These are phyloP conservation scores for Musa itinerans DNA, from an alignment of 176 grass and related monocot genomes.

Conservation along the genomic window DNA sequence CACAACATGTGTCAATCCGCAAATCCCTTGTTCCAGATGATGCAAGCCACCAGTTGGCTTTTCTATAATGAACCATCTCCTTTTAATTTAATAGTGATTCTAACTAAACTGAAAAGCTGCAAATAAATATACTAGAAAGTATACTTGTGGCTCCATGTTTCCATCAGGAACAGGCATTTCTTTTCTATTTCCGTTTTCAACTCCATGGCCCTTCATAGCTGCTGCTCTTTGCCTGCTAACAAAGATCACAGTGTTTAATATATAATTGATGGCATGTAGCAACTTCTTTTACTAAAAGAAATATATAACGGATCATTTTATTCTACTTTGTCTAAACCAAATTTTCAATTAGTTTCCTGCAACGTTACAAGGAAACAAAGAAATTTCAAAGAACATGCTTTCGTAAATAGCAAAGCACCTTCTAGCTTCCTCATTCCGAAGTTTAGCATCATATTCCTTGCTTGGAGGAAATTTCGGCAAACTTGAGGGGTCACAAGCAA, in stretches of 20 bases:
- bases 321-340: not conserved
- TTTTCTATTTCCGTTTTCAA: constrained; percentile 60
- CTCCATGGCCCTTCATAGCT: constrained; percentile 57
- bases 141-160: constrained; percentile 64
- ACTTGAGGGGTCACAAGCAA: constrained; percentile 78
- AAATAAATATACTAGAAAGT: constrained; percentile 3
- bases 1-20: no score
- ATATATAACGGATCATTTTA: not conserved
- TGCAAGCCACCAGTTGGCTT: not conserved
- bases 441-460: constrained; percentile 96
- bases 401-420: constrained; percentile 35
- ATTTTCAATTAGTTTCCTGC: constrained; percentile 6
- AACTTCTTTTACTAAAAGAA: not conserved
- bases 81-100: not conserved
- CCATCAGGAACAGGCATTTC: constrained; percentile 53
- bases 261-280: not conserved
- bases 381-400: not conserved
- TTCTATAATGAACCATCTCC: not conserved
- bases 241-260: constrained; percentile 5
- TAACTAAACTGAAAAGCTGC: not conserved
- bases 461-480: constrained; percentile 98
- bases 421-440: constrained; percentile 93
- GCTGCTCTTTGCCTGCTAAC: constrained; percentile 74
- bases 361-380: not conserved
- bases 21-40: no score